Percentiles rank a stretch among this genome's conserved stretches.
These are phyloP conservation scores for Plicaturopsis crispa DNA, from an alignment of 768 basidiomycete genomes.

Conservation along the genomic window DNA sequence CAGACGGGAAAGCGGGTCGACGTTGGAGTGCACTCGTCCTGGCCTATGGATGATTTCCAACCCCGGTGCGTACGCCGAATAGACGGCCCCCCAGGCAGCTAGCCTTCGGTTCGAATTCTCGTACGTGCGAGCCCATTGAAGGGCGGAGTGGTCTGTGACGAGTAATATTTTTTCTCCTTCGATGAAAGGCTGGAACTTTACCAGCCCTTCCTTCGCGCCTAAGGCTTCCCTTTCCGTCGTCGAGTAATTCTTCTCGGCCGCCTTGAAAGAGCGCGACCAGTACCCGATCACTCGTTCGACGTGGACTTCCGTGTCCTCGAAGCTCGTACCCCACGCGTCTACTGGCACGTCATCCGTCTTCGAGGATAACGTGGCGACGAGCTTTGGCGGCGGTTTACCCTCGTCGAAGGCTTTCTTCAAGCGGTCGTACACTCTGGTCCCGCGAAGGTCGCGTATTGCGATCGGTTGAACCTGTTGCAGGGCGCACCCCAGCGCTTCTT, in stretches of 20 bases:
- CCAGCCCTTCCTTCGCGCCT: slow-evolving; percentile 26
- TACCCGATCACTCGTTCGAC: slow-evolving; percentile 23
- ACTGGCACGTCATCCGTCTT: slow-evolving; percentile 14
- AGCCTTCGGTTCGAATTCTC: slow-evolving; percentile 18
- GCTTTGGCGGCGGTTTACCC: slow-evolving; percentile 13
- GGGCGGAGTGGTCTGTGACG: slow-evolving; percentile 22
- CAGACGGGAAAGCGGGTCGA: too few relatives aligned
- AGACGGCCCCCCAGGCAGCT: slow-evolving; percentile 23
- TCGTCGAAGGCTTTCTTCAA: slow-evolving; percentile 13
- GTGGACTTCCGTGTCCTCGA: slow-evolving; percentile 23
- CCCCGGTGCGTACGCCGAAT: slow-evolving; percentile 20
- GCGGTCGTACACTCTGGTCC: slow-evolving; percentile 19
- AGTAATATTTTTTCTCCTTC: slow-evolving; percentile 25
- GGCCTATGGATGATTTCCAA: slow-evolving; percentile 24
- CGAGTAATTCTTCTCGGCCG: slow-evolving; percentile 27
- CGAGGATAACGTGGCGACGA: slow-evolving; percentile 13
- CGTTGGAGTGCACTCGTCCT: slow-evolving; percentile 25
- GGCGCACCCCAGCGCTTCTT: slow-evolving; percentile 18
- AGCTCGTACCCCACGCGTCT: slow-evolving; percentile 12
- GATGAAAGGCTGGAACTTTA: slow-evolving; percentile 28
- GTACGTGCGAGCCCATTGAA: slow-evolving; percentile 17
- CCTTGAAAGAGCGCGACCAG: slow-evolving; percentile 21
- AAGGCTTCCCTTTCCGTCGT: slow-evolving; percentile 31
- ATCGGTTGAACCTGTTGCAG: slow-evolving; percentile 28
- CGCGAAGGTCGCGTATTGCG: slow-evolving; percentile 16